These are phyloP conservation scores for Pleurotus tuoliensis DNA, from an alignment of 768 basidiomycete species.

Conservation along the genomic window DNA sequence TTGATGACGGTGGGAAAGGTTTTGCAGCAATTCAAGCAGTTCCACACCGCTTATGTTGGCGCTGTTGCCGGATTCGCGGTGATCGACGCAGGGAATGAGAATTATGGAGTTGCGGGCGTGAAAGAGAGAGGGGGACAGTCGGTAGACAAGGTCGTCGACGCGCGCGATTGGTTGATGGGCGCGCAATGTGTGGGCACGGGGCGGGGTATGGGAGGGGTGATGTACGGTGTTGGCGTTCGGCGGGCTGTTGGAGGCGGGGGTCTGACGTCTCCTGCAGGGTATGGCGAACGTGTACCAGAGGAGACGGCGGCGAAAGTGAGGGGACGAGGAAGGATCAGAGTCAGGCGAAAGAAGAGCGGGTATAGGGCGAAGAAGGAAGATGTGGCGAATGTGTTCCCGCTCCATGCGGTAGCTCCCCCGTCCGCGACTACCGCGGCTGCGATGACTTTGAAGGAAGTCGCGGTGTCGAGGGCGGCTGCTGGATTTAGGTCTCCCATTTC, in stretches of 20 bases:
- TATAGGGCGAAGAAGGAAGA: background rate
- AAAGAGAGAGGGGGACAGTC: background rate
- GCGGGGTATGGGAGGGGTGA: background rate
- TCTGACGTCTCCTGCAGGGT: background rate
- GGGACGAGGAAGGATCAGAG: background rate
- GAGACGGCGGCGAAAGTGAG: background rate
- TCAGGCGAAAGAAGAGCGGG: background rate
- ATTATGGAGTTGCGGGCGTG: too few species aligned
- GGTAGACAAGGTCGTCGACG: background rate
- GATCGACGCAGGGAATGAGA: too few species aligned
- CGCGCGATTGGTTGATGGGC: too few species aligned
- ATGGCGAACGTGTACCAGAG: background rate
- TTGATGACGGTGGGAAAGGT: background rate
- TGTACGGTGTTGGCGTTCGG: background rate
- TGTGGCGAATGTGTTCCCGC: background rate
- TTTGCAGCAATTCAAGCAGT: background rate
- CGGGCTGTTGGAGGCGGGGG: background rate
- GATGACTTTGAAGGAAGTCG: too few species aligned
- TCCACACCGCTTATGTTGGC: background rate
- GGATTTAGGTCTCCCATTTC: too few species aligned
- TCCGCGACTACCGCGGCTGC: too few species aligned
- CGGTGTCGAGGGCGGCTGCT: too few species aligned
- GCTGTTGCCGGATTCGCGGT: background rate
- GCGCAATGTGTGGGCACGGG: background rate
- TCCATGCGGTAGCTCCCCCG: too few species aligned